phyloP scores from a whole-genome alignment of 176 grass and related monocot genomes.

The Puya raimondii region DNA sequence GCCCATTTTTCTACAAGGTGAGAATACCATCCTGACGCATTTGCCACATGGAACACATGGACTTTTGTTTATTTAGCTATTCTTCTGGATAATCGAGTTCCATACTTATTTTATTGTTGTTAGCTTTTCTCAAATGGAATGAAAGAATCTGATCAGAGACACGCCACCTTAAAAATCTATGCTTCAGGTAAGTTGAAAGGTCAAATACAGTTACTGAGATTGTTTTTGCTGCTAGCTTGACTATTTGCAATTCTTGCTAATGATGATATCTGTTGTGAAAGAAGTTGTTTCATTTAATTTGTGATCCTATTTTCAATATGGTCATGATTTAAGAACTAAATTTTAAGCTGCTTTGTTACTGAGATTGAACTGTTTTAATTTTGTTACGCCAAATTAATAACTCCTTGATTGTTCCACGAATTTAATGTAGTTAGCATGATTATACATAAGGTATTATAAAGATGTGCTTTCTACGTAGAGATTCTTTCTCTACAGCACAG shows the following conservation, averaged over 20 bases:
- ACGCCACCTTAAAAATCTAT: slow-evolving; percentile 78
- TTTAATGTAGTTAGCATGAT: too few species aligned
- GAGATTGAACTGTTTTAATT: not conserved
- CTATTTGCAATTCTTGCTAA: slow-evolving; percentile 4
- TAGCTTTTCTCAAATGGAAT: slow-evolving; percentile 98
- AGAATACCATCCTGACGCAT: not conserved
- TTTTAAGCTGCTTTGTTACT: not conserved
- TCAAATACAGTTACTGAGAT: slow-evolving; percentile 4
- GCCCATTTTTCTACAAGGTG: slow-evolving; percentile 98
- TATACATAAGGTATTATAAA: too few species aligned
- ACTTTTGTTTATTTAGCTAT: not conserved
- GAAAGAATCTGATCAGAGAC: slow-evolving; percentile 91
- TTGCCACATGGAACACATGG: not conserved
- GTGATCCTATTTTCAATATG: too few species aligned
- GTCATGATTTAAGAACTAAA: not conserved
- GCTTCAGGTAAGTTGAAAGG: slow-evolving; percentile 56
- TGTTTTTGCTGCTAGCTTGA: not conserved
- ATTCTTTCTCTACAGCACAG: too few species aligned
- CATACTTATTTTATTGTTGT: slow-evolving; percentile 16
- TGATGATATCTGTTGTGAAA: not conserved
- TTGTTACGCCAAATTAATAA: too few species aligned
- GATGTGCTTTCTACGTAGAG: too few species aligned
- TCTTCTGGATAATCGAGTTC: slow-evolving; percentile 13
- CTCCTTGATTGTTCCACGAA: too few species aligned
- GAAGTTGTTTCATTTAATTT: too few species aligned